Base-by-base conservation (phyloP, 23 red algal species). In the Gracilaria vermiculophylla region DNA sequence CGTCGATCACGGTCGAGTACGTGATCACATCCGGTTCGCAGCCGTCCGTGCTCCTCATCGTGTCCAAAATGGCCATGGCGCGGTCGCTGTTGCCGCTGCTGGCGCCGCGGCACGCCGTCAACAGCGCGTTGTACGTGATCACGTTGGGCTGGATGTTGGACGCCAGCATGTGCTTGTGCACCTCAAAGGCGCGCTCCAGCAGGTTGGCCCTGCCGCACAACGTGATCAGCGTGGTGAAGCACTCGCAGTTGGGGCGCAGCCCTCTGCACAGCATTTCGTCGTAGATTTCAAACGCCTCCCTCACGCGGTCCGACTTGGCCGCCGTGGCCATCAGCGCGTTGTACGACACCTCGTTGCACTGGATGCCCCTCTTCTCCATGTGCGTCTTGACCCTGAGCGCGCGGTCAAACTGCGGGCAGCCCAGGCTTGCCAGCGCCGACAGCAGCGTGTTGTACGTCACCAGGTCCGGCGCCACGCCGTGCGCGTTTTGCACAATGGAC, bases 391-490 rank as follows among this genome's bases (percentile, higher is more conserved):
- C 78, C 35, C 77, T 20, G 36, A 88, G 17, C 21, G 87, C 94
- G 52, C 85, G 76, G 5, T 82, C 66, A 52, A 77, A 82, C 53
- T 96, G 52, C 37, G 87, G 87, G 2, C 31, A 32, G 3, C 48
- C 53, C 14, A 62, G 52, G 40, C 71, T 70, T 6, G 84, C 84
- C 35, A 88, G 23, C 23, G 72, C 87, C 1, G 76, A 79, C 17
- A 94, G 54, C 35, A 94, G 48, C 43, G 91, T 81, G 48, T 94
- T 94, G 62, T 94, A 94, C 12, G 91, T 83, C 12, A 94, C 91
- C 33, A 79, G 39, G 47, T 94, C 91, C 7, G 91, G 91, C 1
- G 44, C 36, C 1, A 88, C 69, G 28, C 45, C 84, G 39, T 36
- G 32, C 20, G 5, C 62, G 31, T 56, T 77, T 12, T 45, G 7